Evolutionary conservation across 345 rosid genomes (phyloP).

Genomic region (Corchorus capsularis): DNA sequence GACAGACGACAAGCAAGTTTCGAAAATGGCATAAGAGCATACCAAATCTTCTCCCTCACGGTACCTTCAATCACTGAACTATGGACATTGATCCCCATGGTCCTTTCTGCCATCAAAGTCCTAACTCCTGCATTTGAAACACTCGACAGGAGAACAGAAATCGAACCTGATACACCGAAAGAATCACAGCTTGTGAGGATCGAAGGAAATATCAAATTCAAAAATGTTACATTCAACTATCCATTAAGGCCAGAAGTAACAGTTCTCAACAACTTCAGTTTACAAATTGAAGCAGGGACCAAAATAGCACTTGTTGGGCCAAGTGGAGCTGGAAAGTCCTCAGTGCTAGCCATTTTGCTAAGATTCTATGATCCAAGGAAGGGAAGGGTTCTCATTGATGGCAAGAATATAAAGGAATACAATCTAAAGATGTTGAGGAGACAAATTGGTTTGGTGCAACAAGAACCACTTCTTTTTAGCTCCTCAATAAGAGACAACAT

Average conservation of each 20-base stretch:
- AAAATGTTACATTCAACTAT: conserved; percentile 51
- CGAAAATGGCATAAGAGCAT: conserved; percentile 49
- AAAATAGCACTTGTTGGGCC: conserved; percentile 60
- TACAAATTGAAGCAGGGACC: conserved; percentile 49
- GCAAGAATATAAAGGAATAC: conserved; percentile 36
- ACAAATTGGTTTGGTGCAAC: conserved; percentile 59
- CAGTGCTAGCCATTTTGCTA: conserved; percentile 54
- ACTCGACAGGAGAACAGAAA: conserved; percentile 54
- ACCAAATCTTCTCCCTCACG: conserved; percentile 73
- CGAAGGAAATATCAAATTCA: conserved; percentile 44
- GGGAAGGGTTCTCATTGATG: conserved; percentile 49
- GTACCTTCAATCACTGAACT: conserved; percentile 73
- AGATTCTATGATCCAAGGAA: conserved; percentile 47
- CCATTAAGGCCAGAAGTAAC: conserved; percentile 57
- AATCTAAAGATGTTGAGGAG: conserved; percentile 47
- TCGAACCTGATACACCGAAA: conserved; percentile 44
- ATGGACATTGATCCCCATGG: conserved; percentile 63
- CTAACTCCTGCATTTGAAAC: conserved; percentile 58
- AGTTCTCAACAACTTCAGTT: conserved; percentile 49
- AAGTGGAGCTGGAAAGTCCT: conserved; percentile 72
- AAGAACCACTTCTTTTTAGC: conserved; percentile 59
- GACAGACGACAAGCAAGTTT: conserved; percentile 43
- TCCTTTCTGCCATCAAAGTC: conserved; percentile 51
- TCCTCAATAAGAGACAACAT: conserved; percentile 53
- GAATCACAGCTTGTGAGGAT: conserved; percentile 24